Evolutionary conservation across 305 asterid species (phyloP).

Genomic region (Solanum hybrid): DNA sequence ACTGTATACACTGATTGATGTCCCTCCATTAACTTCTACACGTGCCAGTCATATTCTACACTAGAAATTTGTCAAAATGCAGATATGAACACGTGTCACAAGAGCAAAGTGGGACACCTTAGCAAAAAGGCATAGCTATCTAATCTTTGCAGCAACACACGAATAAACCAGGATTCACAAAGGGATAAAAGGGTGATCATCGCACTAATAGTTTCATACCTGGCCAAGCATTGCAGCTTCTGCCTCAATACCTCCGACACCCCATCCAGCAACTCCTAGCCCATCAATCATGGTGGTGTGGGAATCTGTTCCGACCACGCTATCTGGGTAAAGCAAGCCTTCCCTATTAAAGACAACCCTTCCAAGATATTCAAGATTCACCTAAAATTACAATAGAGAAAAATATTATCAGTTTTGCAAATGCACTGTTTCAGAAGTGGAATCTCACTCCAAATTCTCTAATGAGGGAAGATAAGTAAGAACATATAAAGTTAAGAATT

Average conservation of each 20-base stretch:
- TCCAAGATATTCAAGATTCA: conserved; percentile 86
- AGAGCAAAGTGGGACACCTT: background rate
- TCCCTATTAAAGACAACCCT: conserved; percentile 74
- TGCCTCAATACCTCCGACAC: conserved; percentile 97
- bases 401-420: background rate
- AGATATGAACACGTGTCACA: background rate
- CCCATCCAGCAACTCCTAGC: conserved; percentile 97
- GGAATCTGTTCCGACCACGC: conserved; percentile 92
- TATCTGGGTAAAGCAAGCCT: conserved; percentile 81
- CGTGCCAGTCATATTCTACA: background rate
- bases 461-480: background rate
- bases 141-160: background rate
- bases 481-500: background rate
- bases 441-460: background rate
- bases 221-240: conserved; percentile 97
- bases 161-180: background rate
- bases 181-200: background rate
- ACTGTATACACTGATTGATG: background rate
- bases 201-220: conserved; percentile 20
- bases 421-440: background rate
- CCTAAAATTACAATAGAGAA: conserved; percentile 32
- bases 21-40: background rate
- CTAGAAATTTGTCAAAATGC: background rate
- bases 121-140: background rate
- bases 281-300: conserved; percentile 97